Conservation (phyloP, 2,329 filamentous ascomycete genomes). For the Scedosporium minutisporum region DNA sequence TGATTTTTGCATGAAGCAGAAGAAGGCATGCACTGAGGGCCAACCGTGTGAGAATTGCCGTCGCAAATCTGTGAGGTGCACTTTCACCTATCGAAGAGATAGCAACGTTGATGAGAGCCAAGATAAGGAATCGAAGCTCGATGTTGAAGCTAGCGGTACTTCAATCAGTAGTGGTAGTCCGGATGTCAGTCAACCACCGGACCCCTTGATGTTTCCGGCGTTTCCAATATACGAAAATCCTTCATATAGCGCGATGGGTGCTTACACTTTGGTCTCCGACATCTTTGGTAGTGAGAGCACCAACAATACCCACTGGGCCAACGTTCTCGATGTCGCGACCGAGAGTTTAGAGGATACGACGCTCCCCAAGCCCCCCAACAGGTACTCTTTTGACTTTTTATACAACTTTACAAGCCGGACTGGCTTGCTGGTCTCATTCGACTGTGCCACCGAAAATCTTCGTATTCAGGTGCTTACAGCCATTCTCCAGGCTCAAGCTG, state of each 20-base stretch:
- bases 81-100: slow-evolving; percentile 31
- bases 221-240: too few species aligned
- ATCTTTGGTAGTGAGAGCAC: too few species aligned
- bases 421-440: slow-evolving; percentile 24
- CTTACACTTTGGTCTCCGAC: too few species aligned
- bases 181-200: too few species aligned
- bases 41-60: slow-evolving; percentile 61
- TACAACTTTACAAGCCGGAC: slow-evolving; percentile 24
- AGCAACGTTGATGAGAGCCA: background rate
- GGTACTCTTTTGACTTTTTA: slow-evolving; percentile 18
- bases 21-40: slow-evolving; percentile 67
- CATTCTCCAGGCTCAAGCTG: slow-evolving; percentile 6
- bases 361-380: background rate
- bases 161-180: too few species aligned
- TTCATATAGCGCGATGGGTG: too few species aligned
- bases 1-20: slow-evolving; percentile 54
- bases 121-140: background rate
- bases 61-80: slow-evolving; percentile 41
- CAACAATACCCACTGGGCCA: too few species aligned
- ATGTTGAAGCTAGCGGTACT: too few species aligned
- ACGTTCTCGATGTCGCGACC: too few species aligned
- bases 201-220: too few species aligned
- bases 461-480: slow-evolving; percentile 16
- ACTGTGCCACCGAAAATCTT: slow-evolving; percentile 22
- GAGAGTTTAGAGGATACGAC: too few species aligned